Evolutionary conservation across 2,329 filamentous ascomycete genomes (phyloP).

Genomic region (Macrophomina pseudophaseolina): DNA sequence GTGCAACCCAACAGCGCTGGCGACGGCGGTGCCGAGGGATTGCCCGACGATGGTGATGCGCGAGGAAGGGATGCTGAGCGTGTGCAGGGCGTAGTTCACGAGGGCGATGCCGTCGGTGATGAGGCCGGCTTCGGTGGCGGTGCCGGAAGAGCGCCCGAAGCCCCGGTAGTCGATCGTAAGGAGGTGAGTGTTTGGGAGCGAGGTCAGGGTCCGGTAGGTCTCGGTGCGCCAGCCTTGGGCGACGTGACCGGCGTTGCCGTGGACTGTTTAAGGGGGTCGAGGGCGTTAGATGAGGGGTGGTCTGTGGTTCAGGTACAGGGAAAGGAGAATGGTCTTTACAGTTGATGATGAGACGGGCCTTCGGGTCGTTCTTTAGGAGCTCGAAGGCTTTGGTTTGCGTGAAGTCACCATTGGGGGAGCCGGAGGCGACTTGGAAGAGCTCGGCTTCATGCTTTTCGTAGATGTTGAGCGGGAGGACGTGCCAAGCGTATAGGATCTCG

Average conservation of each 20-base stretch:
- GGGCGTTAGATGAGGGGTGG: conserved; percentile 23
- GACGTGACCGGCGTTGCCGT: conserved; percentile 83
- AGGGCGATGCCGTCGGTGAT: conserved; percentile 59
- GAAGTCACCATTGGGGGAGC: conserved; percentile 49
- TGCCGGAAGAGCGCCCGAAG: conserved; percentile 60
- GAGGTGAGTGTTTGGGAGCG: conserved; percentile 66
- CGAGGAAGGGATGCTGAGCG: conserved; percentile 57
- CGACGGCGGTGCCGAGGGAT: conserved; percentile 68
- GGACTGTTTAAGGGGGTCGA: conserved; percentile 33
- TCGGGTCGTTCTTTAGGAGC: conserved; percentile 56
- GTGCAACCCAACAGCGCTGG: conserved; percentile 73
- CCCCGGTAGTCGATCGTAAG: conserved; percentile 67
- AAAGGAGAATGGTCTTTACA: conserved; percentile 41
- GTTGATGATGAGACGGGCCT: conserved; percentile 61
- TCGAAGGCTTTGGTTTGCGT: conserved; percentile 55
- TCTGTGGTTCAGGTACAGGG: neutral
- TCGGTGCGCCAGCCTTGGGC: conserved; percentile 77
- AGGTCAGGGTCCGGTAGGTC: conserved; percentile 77
- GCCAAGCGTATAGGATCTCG: conserved; percentile 85
- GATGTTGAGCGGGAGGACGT: conserved; percentile 78
- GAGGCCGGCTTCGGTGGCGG: conserved; percentile 61
- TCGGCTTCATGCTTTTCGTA: conserved; percentile 73
- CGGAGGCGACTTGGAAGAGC: conserved; percentile 52
- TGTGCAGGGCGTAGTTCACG: conserved; percentile 59
- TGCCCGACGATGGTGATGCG: conserved; percentile 66